These are phyloP conservation scores for Mortierella polycephala DNA, from an alignment of 371 early-diverging fungal genomes.

Conservation along the genomic window DNA sequence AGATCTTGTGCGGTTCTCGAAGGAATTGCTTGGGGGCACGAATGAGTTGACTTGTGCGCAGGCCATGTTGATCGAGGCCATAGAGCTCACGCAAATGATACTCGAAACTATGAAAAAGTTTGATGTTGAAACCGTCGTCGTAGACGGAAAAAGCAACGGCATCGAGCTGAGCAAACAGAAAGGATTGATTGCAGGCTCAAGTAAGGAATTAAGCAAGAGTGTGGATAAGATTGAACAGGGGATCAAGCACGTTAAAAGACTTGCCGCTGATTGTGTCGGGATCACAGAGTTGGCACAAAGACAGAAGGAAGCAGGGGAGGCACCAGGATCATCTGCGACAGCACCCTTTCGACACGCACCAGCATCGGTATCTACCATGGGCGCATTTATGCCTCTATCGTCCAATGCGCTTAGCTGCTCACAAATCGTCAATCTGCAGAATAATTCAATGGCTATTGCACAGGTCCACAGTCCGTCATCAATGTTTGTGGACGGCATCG, in stretches of 20 bases:
- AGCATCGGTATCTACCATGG: not conserved
- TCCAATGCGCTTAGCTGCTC: not conserved
- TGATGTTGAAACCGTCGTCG: not conserved
- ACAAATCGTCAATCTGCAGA: not conserved
- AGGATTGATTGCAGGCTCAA: constrained; percentile 11
- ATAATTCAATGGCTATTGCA: too few relatives aligned
- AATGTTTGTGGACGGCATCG: constrained; percentile 30
- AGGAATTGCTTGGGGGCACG: constrained; percentile 24
- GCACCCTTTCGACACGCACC: not conserved
- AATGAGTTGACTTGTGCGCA: constrained; percentile 35
- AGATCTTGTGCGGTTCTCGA: constrained; percentile 25
- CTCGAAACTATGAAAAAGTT: not conserved
- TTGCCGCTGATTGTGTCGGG: constrained; percentile 44
- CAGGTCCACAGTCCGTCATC: constrained; percentile 7
- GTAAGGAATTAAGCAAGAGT: constrained; percentile 17
- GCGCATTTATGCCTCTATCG: not conserved
- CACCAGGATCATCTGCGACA: not conserved
- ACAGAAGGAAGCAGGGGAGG: not conserved
- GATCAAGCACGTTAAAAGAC: constrained; percentile 21
- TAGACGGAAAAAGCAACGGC: not conserved
- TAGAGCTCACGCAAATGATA: constrained; percentile 19
- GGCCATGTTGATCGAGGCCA: constrained; percentile 34
- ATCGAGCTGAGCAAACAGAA: not conserved
- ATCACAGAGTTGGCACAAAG: constrained; percentile 26
- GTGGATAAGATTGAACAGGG: constrained; percentile 17